Base-by-base conservation (phyloP, 73 alveolate genomes). In the Loxodes magnus region DNA sequence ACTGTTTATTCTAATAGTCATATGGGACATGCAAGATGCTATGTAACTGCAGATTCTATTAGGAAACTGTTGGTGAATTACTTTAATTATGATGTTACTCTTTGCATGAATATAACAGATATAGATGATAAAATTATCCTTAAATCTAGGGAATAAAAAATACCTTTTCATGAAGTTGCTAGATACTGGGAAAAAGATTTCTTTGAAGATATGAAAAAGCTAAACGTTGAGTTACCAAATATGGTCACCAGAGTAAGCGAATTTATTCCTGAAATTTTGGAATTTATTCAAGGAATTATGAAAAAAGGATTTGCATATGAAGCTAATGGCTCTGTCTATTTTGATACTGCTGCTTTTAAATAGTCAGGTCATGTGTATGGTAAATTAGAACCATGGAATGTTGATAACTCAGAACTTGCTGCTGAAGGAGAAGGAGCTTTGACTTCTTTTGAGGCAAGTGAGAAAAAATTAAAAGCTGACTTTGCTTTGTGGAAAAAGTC, bases 21-120 rank as follows among this genome's bases (percentile, higher is more conserved):
- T 83, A 80, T 95, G 72, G 99, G 99, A 4, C 99, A 95, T 67
- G 99, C 99, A 4, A 79, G 98, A 36, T 90, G 98, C n/a, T 94
- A 94, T 61, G 43, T 94, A 37, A 66, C 95, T 42, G 82, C 82
- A 28, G 99, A 95, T 73, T 90, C 92, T 58, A 67, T 95, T 44
- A 77, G 87, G 55, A 68, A 97, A 54, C 73, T 88, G 15, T 30
- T 94, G 70, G 31, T 77, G 27, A 88, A 79, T 67, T 87, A 76
- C 75, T 92, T 92, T 44, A 91, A 88, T 31, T 88, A 90, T 62
- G 88, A 88, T 51, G 94, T 85, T 37, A 61, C 53, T 55, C 43
- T 54, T 26, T 54, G 95, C 81, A 95, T 95, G 98, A 95, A 95
- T 78, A 95, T 95, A 46, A 95, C 99, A 12, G 98, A 95, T 71